Evolutionary conservation across 257 asterid genomes (phyloP), one percentile per base, ranked within the genome.

Genomic region (Asclepias syriaca): DNA sequence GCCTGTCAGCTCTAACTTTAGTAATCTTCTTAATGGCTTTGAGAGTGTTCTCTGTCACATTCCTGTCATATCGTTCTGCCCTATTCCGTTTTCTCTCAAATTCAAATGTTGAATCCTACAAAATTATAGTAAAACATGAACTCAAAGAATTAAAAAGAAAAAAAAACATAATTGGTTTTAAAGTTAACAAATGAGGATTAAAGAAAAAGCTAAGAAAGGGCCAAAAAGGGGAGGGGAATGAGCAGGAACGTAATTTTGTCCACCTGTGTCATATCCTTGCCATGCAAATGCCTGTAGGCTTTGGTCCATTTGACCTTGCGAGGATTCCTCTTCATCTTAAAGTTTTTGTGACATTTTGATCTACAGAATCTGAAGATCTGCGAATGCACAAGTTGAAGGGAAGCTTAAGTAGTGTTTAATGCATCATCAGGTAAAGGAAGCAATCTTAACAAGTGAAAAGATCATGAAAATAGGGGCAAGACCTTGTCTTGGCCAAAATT

Each of bases 241-340:
- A 22, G 22, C 40, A 34, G 27, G 12, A 6, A 34, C 48, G 11
- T 37, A 8, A 63, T 55, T 12, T 4, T 59, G 69, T 48, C 72
- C 73, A 91, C 99, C 96, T 88, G 90, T 59, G 98, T 91, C 98
- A 89, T 94, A 81, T 91, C 99, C 92, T 89, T 93, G 46, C 93
- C 97, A 59, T 88, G 91, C 81, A 88, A 78, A 72, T 91, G 72
- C 73, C 96, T 91, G 83, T 85, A 91, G 58, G 96, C 97, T 82
- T 93, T 93, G 6, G 96, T 93, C 98, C 98, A 93, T 77, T 88
- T 84, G 13, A 93, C 96, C 70, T 93, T 89, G 10, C 96, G 96
- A 19, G 97, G 97, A 66, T 93, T 93, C 80, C 98, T 88, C 93
- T 93, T 93, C 98, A 93, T 93, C 87, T 90, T 90, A 81, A 89